These are phyloP conservation scores for Aureobasidium subglaciale DNA, from an alignment of 2,329 filamentous ascomycete genomes.

Conservation along the genomic window DNA sequence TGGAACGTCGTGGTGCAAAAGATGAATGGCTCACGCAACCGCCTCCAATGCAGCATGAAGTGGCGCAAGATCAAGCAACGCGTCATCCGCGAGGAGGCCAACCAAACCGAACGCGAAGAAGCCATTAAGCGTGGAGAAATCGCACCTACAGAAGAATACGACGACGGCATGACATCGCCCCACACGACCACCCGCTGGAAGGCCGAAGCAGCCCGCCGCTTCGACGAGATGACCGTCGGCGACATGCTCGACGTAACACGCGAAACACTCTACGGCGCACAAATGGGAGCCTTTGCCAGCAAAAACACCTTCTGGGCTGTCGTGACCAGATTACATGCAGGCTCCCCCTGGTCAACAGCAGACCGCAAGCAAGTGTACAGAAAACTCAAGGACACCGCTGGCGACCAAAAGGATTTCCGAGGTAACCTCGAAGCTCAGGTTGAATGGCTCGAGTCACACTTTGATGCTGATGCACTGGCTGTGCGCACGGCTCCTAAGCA, in stretches of 20 bases:
- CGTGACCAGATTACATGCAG: neutral
- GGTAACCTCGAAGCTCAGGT: conserved; percentile 1
- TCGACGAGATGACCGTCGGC: conserved; percentile 15
- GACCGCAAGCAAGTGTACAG: conserved; percentile 12
- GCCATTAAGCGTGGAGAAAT: neutral
- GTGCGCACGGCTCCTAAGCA: neutral
- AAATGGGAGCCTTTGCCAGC: neutral
- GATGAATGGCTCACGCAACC: conserved; percentile 56
- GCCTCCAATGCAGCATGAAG: conserved; percentile 62
- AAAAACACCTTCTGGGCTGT: conserved; percentile 14
- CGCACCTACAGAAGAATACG: neutral
- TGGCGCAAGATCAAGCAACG: conserved; percentile 49
- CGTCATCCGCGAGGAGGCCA: conserved; percentile 18
- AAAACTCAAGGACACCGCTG: neutral
- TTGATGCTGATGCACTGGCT: neutral
- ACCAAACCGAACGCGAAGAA: conserved; percentile 17
- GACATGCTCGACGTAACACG: conserved; percentile 16
- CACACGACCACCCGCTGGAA: conserved; percentile 5
- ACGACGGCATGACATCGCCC: neutral
- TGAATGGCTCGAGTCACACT: neutral
- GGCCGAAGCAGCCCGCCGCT: neutral
- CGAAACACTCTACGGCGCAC: conserved; percentile 11
- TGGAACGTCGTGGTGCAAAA: conserved; percentile 58
- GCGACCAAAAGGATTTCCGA: neutral
- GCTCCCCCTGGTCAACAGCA: conserved; percentile 6